Evolutionary conservation across 371 early-diverging fungal species (phyloP).

Genomic region (Mortierella sp.): DNA sequence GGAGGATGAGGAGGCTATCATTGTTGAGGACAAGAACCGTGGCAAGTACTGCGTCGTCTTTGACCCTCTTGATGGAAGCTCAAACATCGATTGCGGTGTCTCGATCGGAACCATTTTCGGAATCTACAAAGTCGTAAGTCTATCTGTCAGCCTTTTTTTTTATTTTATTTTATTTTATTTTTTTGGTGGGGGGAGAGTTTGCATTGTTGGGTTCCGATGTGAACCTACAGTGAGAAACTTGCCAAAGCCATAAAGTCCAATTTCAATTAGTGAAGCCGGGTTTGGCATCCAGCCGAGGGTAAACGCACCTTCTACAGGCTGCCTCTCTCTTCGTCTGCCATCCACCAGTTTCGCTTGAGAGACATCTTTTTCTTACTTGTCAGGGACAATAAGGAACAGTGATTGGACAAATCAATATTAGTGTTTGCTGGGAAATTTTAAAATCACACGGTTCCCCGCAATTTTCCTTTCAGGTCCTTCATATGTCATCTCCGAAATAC

Average conservation of each 20-base stretch:
- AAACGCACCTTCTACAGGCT: no score
- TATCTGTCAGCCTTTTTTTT: neutral
- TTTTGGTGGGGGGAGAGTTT: neutral
- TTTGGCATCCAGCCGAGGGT: no score
- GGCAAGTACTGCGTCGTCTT: constrained; percentile 97
- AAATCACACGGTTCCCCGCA: constrained; percentile 16
- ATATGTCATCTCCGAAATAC: neutral
- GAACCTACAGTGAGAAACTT: neutral
- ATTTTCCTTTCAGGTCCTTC: constrained; percentile 11
- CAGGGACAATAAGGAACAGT: neutral
- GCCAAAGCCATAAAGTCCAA: no score
- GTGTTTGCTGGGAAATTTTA: neutral
- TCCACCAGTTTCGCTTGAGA: no score
- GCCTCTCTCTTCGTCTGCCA: no score
- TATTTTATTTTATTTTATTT: constrained; percentile 1
- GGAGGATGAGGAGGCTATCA: constrained; percentile 95
- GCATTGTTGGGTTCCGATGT: neutral
- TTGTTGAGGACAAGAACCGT: constrained; percentile 78
- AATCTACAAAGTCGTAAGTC: constrained; percentile 90
- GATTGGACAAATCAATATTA: neutral
- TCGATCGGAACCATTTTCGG: constrained; percentile 99
- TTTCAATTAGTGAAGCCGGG: no score
- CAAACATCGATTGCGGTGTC: constrained; percentile 98
- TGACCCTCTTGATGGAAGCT: constrained; percentile 97
- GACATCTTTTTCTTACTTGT: neutral